Conservation (phyloP, 108 stramenopile species). For the Cylindrotheca fusiformis region DNA sequence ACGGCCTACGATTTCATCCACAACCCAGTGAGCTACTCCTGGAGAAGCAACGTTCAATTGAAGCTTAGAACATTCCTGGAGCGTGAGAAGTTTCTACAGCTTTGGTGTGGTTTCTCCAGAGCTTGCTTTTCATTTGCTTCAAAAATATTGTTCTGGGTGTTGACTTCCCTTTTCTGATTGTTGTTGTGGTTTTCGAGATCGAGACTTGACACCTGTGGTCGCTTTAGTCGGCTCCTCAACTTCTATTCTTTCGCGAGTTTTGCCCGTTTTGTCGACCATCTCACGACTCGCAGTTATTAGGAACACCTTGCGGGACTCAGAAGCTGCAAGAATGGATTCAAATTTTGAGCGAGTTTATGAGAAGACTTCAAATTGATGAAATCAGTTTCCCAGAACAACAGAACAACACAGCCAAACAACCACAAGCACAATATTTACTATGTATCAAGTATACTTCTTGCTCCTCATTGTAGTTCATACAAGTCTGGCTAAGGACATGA, state of each 20-base stretch:
- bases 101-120: neutral
- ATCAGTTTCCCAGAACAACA: too few relatives aligned
- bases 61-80: neutral
- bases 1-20: neutral
- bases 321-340: neutral
- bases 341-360: neutral
- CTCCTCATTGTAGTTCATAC: neutral
- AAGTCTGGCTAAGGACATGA: neutral
- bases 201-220: too few relatives aligned
- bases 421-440: neutral
- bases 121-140: neutral
- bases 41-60: neutral
- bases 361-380: neutral
- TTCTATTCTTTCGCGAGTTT: too few relatives aligned
- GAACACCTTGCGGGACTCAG: neutral
- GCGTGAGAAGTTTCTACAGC: neutral
- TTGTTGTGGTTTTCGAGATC: neutral
- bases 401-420: too few relatives aligned
- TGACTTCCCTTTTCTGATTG: neutral
- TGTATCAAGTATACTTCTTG: neutral
- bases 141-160: neutral
- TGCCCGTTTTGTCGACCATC: too few relatives aligned
- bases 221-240: too few relatives aligned
- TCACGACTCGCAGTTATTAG: too few relatives aligned
- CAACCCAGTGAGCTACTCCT: neutral